phyloP scores from a whole-genome alignment of 1,284 basidiomycete genomes.

The Amylostereum areolatum region DNA sequence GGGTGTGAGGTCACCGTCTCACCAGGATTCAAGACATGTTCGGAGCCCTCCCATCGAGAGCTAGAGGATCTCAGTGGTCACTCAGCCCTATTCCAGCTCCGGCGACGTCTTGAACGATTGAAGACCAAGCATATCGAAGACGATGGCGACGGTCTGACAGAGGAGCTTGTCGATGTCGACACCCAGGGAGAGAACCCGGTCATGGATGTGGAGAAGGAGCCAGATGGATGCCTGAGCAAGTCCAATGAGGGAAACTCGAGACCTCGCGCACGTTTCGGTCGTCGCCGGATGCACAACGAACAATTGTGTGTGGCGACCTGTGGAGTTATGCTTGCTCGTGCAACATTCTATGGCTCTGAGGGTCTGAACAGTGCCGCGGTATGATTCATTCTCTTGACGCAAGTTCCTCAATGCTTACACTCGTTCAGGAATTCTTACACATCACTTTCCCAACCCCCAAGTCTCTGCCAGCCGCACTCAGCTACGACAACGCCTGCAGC shows the following conservation, averaged over 20 bases:
- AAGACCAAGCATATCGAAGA: constrained; percentile 5
- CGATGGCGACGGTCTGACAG: neutral
- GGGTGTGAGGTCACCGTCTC: constrained; percentile 8
- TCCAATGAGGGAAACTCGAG: constrained; percentile 15
- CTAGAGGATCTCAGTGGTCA: constrained; percentile 3
- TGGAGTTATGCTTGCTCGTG: constrained; percentile 20
- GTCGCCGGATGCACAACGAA: constrained; percentile 25
- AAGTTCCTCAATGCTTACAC: neutral
- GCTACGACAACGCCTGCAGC: constrained; percentile 32
- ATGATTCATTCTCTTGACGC: constrained; percentile 5
- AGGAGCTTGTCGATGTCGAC: neutral
- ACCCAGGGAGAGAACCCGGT: neutral
- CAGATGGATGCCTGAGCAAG: constrained; percentile 13
- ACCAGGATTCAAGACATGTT: constrained; percentile 15
- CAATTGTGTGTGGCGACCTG: constrained; percentile 21
- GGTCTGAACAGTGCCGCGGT: constrained; percentile 13
- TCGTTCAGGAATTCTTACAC: constrained; percentile 1
- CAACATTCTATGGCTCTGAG: too few relatives aligned
- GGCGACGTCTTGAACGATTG: constrained; percentile 5
- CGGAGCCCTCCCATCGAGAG: constrained; percentile 10
- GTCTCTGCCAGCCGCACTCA: constrained; percentile 18
- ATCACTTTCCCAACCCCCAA: constrained; percentile 7
- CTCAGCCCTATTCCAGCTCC: constrained; percentile 13
- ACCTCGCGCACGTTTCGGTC: constrained; percentile 17
- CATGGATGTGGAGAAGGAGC: neutral